A percentile compares a stretch with the other conserved stretches of the same genome.
Evolutionary conservation across 164 flowering plant genomes (phyloP).

Genomic region (Vitis rupestris): DNA sequence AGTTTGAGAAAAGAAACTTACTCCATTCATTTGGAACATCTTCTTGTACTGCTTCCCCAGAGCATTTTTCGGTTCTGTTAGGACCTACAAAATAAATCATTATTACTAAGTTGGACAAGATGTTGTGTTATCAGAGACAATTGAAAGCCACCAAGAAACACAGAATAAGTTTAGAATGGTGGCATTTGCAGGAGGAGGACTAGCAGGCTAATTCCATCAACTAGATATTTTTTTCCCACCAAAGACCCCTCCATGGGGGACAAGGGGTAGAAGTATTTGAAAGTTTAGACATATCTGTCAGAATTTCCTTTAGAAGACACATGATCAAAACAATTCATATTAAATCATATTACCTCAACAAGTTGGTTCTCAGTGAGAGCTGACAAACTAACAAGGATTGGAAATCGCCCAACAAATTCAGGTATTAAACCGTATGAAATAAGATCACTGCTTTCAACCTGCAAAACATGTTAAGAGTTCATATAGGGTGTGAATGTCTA

Average conservation of each 20-base stretch:
- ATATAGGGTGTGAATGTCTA: constrained; percentile 4
- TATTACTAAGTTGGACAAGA: neutral
- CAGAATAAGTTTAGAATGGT: neutral
- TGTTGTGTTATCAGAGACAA: too few species aligned
- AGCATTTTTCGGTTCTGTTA: constrained; percentile 89
- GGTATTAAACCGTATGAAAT: constrained; percentile 87
- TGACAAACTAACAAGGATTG: constrained; percentile 74
- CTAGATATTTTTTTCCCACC: too few species aligned
- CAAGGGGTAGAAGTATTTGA: too few species aligned
- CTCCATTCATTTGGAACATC: constrained; percentile 87
- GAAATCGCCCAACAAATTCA: constrained; percentile 88
- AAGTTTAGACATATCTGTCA: too few species aligned
- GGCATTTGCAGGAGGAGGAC: neutral
- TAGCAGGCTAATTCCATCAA: too few species aligned
- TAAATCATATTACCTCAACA: constrained; percentile 49
- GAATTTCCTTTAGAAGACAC: too few species aligned
- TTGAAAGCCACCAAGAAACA: neutral
- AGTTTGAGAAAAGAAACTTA: constrained; percentile 29
- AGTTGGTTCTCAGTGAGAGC: constrained; percentile 79
- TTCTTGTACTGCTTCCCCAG: constrained; percentile 88
- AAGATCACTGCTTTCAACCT: constrained; percentile 91
- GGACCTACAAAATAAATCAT: constrained; percentile 47
- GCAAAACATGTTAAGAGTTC: constrained; percentile 18
- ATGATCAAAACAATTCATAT: neutral
- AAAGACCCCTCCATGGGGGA: too few species aligned